A percentile compares a stretch with the other conserved stretches of the same genome.
Conservation (phyloP, 1,139 yeast genomes). For the Nadsonia starkeyi-henricii region DNA sequence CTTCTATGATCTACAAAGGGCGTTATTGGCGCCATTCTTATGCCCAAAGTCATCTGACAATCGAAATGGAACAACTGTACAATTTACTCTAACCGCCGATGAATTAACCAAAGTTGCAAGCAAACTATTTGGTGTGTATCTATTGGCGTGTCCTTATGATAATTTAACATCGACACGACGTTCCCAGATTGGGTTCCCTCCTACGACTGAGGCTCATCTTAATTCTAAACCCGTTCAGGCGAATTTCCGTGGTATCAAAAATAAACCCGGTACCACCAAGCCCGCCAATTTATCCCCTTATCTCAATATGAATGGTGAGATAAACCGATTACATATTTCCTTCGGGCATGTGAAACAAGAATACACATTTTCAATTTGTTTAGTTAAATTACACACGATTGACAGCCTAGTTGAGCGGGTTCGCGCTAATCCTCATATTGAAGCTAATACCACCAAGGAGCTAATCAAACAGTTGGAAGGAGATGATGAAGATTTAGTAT, state of each 20-base stretch:
- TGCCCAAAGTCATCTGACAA: not conserved
- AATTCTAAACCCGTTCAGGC: slow-evolving; percentile 15
- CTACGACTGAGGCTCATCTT: slow-evolving; percentile 13
- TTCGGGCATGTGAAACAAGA: slow-evolving; percentile 11
- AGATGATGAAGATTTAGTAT: slow-evolving; percentile 27
- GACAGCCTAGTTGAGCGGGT: slow-evolving; percentile 18
- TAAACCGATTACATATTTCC: slow-evolving; percentile 14
- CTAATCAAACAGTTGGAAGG: slow-evolving; percentile 14
- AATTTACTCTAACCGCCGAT: not conserved
- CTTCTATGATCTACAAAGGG: not conserved
- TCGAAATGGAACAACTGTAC: not conserved
- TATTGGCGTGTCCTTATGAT: not conserved
- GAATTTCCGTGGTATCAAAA: slow-evolving; percentile 25
- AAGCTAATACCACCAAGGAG: slow-evolving; percentile 17
- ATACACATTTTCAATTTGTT: slow-evolving; percentile 19
- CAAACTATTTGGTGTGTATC: not conserved
- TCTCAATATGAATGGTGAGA: slow-evolving; percentile 5
- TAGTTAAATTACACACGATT: slow-evolving; percentile 15
- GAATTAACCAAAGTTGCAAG: not conserved
- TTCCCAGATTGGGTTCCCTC: slow-evolving; percentile 12
- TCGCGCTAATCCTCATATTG: slow-evolving; percentile 17
- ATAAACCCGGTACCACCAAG: slow-evolving; percentile 25
- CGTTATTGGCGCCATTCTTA: not conserved
- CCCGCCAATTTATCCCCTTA: slow-evolving; percentile 22
- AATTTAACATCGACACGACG: not conserved